Evolutionary conservation across 129 eudicot species (phyloP).

Genomic region (Chrysanthemum seticuspe): DNA sequence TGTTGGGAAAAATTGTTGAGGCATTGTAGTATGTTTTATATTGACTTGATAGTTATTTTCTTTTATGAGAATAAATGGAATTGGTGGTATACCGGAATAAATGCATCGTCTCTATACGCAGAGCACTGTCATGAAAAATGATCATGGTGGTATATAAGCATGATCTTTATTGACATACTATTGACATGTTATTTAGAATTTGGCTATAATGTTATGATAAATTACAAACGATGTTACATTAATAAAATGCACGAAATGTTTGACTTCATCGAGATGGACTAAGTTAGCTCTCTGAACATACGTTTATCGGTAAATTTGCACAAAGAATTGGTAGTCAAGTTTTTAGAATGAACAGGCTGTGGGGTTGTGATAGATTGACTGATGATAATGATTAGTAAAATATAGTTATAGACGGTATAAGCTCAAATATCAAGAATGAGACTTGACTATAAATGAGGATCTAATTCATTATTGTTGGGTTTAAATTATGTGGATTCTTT

Average conservation of each 20-base stretch:
- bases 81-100: too few species aligned
- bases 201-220: neutral
- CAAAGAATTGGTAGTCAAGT: constrained; percentile 1
- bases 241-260: neutral
- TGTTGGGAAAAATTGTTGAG: too few species aligned
- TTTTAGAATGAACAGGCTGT: neutral
- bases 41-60: too few species aligned
- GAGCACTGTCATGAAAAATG: too few species aligned
- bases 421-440: neutral
- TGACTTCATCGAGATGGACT: neutral
- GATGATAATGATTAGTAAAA: neutral
- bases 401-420: neutral
- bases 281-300: neutral
- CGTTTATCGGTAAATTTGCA: neutral
- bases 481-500: neutral
- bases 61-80: too few species aligned
- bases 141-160: neutral
- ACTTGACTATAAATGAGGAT: neutral
- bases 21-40: too few species aligned
- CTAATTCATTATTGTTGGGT: neutral
- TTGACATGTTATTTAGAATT: neutral
- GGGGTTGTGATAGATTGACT: neutral
- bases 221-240: neutral
- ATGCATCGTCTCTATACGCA: too few species aligned
- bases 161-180: neutral